A percentile compares a stretch with the other conserved stretches of the same genome.
Conservation (phyloP, 2,329 filamentous ascomycete species). For the Claviceps humidiphila region DNA sequence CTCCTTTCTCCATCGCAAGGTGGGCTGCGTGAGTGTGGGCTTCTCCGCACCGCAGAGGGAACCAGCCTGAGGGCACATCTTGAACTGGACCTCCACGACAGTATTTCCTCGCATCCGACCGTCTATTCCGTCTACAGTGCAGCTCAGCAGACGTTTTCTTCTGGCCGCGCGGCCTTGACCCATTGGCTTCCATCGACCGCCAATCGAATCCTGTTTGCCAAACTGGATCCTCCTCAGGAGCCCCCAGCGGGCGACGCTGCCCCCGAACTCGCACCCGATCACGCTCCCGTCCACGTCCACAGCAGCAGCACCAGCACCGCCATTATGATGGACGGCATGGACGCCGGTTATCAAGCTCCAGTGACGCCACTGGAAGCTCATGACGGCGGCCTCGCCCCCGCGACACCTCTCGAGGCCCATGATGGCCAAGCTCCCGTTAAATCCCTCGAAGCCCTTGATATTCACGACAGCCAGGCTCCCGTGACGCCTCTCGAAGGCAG, state of each 20-base stretch:
- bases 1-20: too few species aligned
- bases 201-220: constrained; percentile 14
- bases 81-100: too few species aligned
- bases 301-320: constrained; percentile 29
- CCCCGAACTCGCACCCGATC: constrained; percentile 7
- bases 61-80: too few species aligned
- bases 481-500: constrained; percentile 17
- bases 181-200: constrained; percentile 4
- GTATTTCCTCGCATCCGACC: too few species aligned
- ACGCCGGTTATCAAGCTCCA: constrained; percentile 18
- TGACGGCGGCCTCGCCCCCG: too few species aligned
- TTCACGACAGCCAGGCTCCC: not conserved
- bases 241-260: constrained; percentile 14
- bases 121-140: too few species aligned
- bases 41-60: too few species aligned
- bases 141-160: not conserved
- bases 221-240: constrained; percentile 38
- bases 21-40: too few species aligned
- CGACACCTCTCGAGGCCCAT: too few species aligned
- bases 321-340: constrained; percentile 29
- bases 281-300: not conserved
- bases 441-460: not conserved
- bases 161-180: constrained; percentile 3
- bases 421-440: constrained; percentile 1
- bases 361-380: not conserved